Evolutionary conservation across 345 rosid species (phyloP).

Genomic region (Hibiscus mutabilis): DNA sequence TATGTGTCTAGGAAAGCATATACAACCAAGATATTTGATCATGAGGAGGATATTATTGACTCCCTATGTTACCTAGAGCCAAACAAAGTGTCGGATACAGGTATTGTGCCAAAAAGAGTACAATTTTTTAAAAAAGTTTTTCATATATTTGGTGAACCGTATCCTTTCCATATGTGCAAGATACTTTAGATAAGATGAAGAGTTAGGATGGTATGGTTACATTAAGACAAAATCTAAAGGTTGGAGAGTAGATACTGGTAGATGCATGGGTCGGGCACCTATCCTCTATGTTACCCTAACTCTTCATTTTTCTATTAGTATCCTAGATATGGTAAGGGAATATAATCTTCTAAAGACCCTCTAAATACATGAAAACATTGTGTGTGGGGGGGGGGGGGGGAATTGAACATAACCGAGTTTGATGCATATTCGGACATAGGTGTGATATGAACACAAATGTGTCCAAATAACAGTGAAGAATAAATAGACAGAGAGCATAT

Average conservation of each 20-base stretch:
- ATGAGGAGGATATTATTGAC: neutral
- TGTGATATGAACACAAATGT: neutral
- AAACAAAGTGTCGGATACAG: no score
- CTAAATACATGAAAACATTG: neutral
- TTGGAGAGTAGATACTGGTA: no score
- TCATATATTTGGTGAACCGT: no score
- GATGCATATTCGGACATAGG: neutral
- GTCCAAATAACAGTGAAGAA: neutral
- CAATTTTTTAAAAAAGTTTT: no score
- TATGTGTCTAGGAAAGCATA: neutral
- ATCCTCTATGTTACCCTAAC: neutral
- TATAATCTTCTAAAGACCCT: neutral
- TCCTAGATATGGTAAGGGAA: neutral
- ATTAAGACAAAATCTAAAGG: no score
- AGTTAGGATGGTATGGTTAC: no score
- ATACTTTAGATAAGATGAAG: no score
- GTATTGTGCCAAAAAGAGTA: no score
- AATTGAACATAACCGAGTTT: neutral
- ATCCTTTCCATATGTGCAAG: no score
- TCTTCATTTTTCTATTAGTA: neutral
- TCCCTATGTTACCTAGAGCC: neutral
- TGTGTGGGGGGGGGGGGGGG: no score
- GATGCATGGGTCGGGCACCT: no score
- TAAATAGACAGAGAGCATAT: neutral
- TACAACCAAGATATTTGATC: neutral